A percentile compares a stretch with the other conserved stretches of the same genome.
phyloP scores from a whole-genome alignment of 805 yeast species.

The Metschnikowia colocasiae region DNA sequence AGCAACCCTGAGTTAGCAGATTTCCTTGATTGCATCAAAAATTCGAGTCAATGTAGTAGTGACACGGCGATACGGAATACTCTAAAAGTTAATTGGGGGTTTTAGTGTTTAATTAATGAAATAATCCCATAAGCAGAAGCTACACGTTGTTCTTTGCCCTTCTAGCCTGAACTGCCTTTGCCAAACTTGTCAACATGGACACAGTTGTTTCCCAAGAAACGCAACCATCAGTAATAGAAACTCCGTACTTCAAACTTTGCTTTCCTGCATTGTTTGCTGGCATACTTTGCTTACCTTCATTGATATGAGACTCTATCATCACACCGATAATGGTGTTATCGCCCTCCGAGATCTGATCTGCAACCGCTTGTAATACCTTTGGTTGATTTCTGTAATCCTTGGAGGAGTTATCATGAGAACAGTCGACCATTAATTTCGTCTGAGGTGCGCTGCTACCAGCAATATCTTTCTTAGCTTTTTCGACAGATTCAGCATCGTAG shows the following conservation, averaged over 20 bases:
- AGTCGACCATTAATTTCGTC: constrained; percentile 78
- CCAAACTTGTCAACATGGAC: constrained; percentile 61
- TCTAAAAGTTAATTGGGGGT: not conserved
- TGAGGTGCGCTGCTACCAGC: constrained; percentile 50
- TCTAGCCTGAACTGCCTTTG: constrained; percentile 78
- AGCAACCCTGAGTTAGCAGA: constrained; percentile 23
- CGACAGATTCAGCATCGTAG: constrained; percentile 72
- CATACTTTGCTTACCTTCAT: constrained; percentile 87
- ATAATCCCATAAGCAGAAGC: not conserved
- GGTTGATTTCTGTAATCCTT: constrained; percentile 94
- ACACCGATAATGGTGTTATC: constrained; percentile 79
- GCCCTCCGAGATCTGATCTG: constrained; percentile 76
- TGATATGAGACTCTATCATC: constrained; percentile 92
- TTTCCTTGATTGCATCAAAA: constrained; percentile 6
- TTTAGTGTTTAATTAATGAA: not conserved
- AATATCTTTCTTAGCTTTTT: constrained; percentile 47
- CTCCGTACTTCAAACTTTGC: constrained; percentile 75
- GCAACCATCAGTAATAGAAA: constrained; percentile 97
- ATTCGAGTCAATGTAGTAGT: not conserved
- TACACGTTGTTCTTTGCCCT: constrained; percentile 7
- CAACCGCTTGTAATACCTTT: constrained; percentile 70
- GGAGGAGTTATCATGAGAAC: constrained; percentile 94
- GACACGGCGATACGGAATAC: not conserved
- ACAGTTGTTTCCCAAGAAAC: constrained; percentile 87
- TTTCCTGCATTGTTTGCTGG: constrained; percentile 65